A percentile compares a stretch with the other conserved stretches of the same genome.
These are phyloP conservation scores for Vaccinium macrocarpon DNA, from an alignment of 148 eudicot genomes.

Conservation along the genomic window DNA sequence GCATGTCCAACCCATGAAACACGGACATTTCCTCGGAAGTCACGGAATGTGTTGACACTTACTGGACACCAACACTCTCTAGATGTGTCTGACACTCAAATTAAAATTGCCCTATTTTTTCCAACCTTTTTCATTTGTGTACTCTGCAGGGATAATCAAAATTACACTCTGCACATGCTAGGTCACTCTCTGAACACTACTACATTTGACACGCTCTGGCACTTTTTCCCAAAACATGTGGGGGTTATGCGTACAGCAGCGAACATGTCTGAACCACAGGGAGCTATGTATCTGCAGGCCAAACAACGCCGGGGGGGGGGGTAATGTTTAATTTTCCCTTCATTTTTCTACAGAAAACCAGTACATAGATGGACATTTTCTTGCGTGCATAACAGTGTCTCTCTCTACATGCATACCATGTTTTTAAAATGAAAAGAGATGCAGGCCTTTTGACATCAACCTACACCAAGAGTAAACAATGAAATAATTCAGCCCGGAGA, in stretches of 20 bases:
- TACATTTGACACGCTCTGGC: not conserved
- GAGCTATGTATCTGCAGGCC: not conserved
- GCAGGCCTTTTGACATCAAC: constrained; percentile 28
- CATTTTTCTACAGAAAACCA: not conserved
- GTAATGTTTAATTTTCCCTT: not conserved
- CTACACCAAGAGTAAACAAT: constrained; percentile 31
- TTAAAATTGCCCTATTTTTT: not conserved
- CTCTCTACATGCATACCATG: constrained; percentile 24
- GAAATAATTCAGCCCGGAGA: constrained; percentile 34
- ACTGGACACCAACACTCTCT: not conserved
- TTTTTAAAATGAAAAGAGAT: constrained; percentile 16
- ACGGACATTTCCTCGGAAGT: not conserved
- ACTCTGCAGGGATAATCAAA: not conserved
- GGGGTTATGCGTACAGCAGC: not conserved
- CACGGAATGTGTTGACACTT: not conserved
- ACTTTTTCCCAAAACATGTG: not conserved
- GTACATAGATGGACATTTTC: too few relatives aligned
- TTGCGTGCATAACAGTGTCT: not conserved
- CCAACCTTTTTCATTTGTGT: not conserved
- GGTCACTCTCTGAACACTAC: too few relatives aligned
- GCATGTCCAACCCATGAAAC: not conserved
- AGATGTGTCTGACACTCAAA: not conserved
- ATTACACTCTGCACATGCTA: too few relatives aligned
- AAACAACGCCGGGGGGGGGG: not conserved
- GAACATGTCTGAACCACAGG: not conserved